These are phyloP conservation scores for Kodamaea suecica DNA, from an alignment of 1,139 yeast genomes.

Conservation along the genomic window DNA sequence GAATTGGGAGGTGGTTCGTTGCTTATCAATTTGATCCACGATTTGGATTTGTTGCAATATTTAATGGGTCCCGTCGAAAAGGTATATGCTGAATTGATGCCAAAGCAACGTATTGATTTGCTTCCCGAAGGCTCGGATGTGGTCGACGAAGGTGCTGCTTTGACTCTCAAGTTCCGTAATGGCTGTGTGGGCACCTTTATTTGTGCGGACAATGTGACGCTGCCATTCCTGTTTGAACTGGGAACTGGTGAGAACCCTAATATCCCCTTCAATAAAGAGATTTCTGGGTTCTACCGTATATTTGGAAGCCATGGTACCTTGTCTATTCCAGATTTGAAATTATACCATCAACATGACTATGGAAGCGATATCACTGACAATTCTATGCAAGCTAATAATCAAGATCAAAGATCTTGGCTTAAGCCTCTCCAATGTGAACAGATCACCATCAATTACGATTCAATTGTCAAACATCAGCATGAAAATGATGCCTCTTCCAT, in stretches of 20 bases:
- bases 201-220: conserved; percentile 41
- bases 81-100: conserved; percentile 38
- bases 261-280: conserved; percentile 31
- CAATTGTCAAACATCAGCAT: conserved; percentile 6
- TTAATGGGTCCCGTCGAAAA: conserved; percentile 38
- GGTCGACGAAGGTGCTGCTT: conserved; percentile 46
- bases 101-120: conserved; percentile 26
- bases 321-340: conserved; percentile 40
- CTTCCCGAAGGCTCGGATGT: conserved; percentile 12
- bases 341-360: conserved; percentile 27
- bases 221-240: conserved; percentile 41
- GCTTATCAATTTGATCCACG: conserved; percentile 41
- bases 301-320: conserved; percentile 42
- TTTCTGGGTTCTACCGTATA: conserved; percentile 38
- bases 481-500: conserved; percentile 8
- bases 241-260: conserved; percentile 46
- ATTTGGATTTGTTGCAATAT: conserved; percentile 41
- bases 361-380: conserved; percentile 8
- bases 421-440: conserved; percentile 29
- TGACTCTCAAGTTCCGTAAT: conserved; percentile 35
- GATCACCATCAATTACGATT: conserved; percentile 19
- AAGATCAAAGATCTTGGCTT: conserved; percentile 28
- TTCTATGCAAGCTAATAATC: conserved; percentile 12
- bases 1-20: conserved; percentile 40
- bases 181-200: conserved; percentile 43